Base-by-base conservation (phyloP, 805 yeast genomes). In the Jamesozyma hellenica region DNA sequence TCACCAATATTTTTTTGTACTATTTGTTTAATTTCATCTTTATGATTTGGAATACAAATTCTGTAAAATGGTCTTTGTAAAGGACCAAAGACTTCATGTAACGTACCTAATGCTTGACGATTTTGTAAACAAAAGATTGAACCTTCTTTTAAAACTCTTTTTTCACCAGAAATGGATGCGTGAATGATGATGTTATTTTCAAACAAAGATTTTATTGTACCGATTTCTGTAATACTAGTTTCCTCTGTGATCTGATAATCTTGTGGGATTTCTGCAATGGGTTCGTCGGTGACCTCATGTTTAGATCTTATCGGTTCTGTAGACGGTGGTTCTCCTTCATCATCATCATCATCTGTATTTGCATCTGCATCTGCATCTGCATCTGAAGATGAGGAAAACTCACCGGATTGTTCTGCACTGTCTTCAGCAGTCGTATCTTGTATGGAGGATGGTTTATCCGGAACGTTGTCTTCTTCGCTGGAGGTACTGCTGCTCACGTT, bases 21-120 rank as follows among this genome's bases (percentile, higher is more conserved):
- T 15, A 40, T 32, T 7, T 47, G 40, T 17, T 48, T 40, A 9
- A 41, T 28, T 21, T 21, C 23, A 6, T 44, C 52, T 30, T 47
- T 45, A 1, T 42, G 42, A 18, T 43, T 30, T 4, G 52, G 45
- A 54, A 84, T 77, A 42, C 78, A 76, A 1, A 92, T 80, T 30
- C 94, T 69, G 56, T 86, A 88, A 34, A 79, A 66, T 0, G 99
- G 98, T 15, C 74, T 61, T 45, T 83, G 82, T 5, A 92, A 70
- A 10, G 85, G 80, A 0, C 98, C 98, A 65, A 92, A 86, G 0
- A 86, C 84, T 58, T 92, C 98, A 53, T 77, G 82, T 9, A 90
- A 63, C 1, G 81, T 78, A 0, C 97, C 97, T 13, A 92, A 51
- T 1, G 80, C 61, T 2, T 73, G 68, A 34, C 80, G 68, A 54